These are phyloP conservation scores for Arxiozyma slooffiae DNA, from an alignment of 1,139 yeast genomes.

Conservation along the genomic window DNA sequence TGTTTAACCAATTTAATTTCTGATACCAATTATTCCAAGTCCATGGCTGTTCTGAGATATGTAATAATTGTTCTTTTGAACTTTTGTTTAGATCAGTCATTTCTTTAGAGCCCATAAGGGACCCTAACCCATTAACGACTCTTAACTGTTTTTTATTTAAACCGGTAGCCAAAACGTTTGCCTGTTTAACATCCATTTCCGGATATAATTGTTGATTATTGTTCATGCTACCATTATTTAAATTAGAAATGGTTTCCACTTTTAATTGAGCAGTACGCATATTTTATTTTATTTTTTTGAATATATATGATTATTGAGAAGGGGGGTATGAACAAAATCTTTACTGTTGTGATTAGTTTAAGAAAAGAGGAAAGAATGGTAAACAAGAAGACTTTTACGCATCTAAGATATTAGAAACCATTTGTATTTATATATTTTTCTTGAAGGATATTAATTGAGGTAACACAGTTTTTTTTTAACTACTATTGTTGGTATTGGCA, in stretches of 20 bases:
- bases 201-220: neutral
- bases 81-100: conserved; percentile 44
- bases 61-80: conserved; percentile 40
- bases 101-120: conserved; percentile 69
- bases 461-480: too few species aligned
- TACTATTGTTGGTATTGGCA: neutral
- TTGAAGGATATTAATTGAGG: too few species aligned
- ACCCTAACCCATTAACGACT: conserved; percentile 69
- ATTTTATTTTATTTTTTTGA: neutral
- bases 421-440: too few species aligned
- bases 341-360: too few species aligned
- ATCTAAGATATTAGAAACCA: neutral
- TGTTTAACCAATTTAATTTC: conserved; percentile 90
- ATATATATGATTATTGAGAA: too few species aligned
- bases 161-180: conserved; percentile 86
- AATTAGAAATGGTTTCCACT: neutral
- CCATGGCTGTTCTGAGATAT: conserved; percentile 90
- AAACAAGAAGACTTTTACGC: neutral
- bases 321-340: neutral
- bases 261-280: neutral
- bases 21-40: conserved; percentile 72
- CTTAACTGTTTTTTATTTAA: conserved; percentile 59
- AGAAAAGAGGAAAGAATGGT: too few species aligned
- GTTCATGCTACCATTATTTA: neutral
- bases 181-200: conserved; percentile 49